Evolutionary conservation across 306 rosid species (phyloP).

Genomic region (Glycine tomentella): DNA sequence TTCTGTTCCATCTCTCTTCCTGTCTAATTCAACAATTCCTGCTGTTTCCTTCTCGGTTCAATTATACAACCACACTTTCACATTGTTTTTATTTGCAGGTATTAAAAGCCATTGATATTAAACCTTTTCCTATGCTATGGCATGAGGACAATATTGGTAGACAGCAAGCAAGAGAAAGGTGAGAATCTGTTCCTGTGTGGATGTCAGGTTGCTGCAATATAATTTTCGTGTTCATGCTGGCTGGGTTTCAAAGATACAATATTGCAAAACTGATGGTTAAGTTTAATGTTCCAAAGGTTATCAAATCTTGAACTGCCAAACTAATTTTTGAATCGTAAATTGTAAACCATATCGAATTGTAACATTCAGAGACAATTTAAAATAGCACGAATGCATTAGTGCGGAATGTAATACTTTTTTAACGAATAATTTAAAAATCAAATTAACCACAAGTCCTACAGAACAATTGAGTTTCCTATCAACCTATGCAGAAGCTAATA

Average conservation of each 20-base stretch:
- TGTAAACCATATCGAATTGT: background rate
- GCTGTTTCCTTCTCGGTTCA: slow-evolving; percentile 5
- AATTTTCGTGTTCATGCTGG: slow-evolving; percentile 9
- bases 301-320: background rate
- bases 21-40: background rate
- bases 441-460: too few relatives aligned
- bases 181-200: slow-evolving; percentile 25
- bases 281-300: slow-evolving; percentile 4
- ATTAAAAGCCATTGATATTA: slow-evolving; percentile 62
- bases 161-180: slow-evolving; percentile 77
- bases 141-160: slow-evolving; percentile 72
- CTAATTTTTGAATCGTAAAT: background rate
- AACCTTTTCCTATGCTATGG: slow-evolving; percentile 77
- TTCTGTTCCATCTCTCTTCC: too few relatives aligned
- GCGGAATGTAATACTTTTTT: too few relatives aligned
- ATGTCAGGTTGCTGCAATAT: slow-evolving; percentile 11
- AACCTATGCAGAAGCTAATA: too few relatives aligned
- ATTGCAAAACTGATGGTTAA: background rate
- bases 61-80: background rate
- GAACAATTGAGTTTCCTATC: too few relatives aligned
- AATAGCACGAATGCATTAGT: background rate
- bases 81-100: slow-evolving; percentile 54
- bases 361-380: background rate
- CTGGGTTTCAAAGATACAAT: slow-evolving; percentile 5
- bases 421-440: too few relatives aligned